Base-by-base conservation (phyloP, 306 rosid genomes). In the Sicyos edulis region DNA sequence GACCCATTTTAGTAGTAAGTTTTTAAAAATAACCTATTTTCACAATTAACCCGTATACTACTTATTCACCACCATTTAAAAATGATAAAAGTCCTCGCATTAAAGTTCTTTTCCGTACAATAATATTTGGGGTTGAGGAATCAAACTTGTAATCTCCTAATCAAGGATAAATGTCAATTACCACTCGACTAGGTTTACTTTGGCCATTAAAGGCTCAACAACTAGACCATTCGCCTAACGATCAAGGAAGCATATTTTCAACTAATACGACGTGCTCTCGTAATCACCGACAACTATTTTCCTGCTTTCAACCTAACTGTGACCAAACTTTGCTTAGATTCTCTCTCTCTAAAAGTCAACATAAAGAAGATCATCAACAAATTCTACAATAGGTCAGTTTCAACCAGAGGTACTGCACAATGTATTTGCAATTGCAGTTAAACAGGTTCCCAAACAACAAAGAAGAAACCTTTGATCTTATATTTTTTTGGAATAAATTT, bases 401-500 rank as follows among this genome's bases (percentile, higher is more conserved):
- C 54, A 19, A 44, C 32, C 34, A 40, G 53, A 44, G 34, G 54
- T 19, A 10, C 29, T 70, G 49, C 8, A 70, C 74, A 70, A 10
- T 58, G 52, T 44, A 58, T 58, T 73, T 59, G 40, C 9, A 49
- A 34, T 73, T 57, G 76, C 69, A 58, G n/a, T 45, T 73, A 7
- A 42, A 42, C 47, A 42, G 47, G 47, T 42, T 8, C 47, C 47
- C 47, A 53, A 34, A 70, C 50, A 52, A 70, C 74, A 26, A 70
- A 51, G 51, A 45, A 70, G 42, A 53, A 26, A 51, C 61, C 61
- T 52, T 53, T 70, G 74, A 70, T 67, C 49, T 20, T 29, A 49
- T 59, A 77, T 70, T 54, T 63, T 12, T 63, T 12, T 40, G 37
- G 75, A 51, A 56, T 78, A 76, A 69, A 78, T 73, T 29, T 5